Percentiles rank a stretch among this genome's conserved stretches.
These are phyloP conservation scores for Calonectria leucothoes DNA, from an alignment of 2,329 filamentous ascomycete genomes.

Conservation along the genomic window DNA sequence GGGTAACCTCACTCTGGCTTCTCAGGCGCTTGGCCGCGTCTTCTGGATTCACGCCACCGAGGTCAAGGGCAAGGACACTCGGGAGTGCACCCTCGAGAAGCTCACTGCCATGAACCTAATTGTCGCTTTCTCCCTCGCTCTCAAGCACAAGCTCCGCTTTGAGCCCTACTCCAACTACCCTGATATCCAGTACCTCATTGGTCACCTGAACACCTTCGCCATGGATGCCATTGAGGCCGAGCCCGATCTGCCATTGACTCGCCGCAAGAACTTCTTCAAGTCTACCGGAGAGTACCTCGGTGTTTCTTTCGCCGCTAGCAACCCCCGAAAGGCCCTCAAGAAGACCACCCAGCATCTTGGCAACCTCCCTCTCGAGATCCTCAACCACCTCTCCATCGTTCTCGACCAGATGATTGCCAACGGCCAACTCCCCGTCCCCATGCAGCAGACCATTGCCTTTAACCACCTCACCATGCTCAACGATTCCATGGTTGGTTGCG, in stretches of 20 bases:
- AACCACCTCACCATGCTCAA: constrained; percentile 73
- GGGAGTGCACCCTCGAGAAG: constrained; percentile 77
- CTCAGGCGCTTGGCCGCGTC: constrained; percentile 76
- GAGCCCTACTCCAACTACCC: constrained; percentile 84
- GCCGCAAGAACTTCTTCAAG: constrained; percentile 69
- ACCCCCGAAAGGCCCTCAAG: constrained; percentile 84
- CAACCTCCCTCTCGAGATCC: constrained; percentile 85
- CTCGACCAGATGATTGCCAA: constrained; percentile 70
- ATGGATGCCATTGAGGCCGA: constrained; percentile 61
- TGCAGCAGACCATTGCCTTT: constrained; percentile 71
- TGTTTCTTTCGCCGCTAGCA: constrained; percentile 79
- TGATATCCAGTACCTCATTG: constrained; percentile 76
- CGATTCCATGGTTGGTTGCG: constrained; percentile 77
- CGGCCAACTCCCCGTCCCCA: constrained; percentile 65
- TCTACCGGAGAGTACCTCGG: constrained; percentile 78
- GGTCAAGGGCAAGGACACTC: constrained; percentile 61
- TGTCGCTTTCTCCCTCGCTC: constrained; percentile 78
- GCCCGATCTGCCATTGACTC: constrained; percentile 45
- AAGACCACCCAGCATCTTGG: constrained; percentile 77
- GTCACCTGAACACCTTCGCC: constrained; percentile 81
- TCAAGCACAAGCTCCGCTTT: constrained; percentile 87
- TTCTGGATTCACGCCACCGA: constrained; percentile 85
- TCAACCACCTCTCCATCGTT: constrained; percentile 77
- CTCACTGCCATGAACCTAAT: constrained; percentile 82
- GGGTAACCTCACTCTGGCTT: constrained; percentile 70